phyloP scores from a whole-genome alignment of 2,329 filamentous ascomycete genomes.

The Claviceps sorghi region DNA sequence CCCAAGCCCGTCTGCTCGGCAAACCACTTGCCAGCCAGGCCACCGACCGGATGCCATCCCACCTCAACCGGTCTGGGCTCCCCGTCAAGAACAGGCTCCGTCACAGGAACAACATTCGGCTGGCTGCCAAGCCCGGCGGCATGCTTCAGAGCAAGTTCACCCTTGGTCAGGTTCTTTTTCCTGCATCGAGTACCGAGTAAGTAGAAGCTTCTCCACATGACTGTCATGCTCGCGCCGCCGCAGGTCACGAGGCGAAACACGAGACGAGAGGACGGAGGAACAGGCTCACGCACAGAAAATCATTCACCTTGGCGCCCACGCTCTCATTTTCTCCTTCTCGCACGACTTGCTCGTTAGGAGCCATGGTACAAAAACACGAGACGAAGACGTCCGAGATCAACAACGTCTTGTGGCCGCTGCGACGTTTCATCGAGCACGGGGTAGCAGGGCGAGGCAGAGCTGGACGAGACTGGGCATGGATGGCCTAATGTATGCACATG shows the following conservation, averaged over 20 bases:
- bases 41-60: conserved; percentile 44
- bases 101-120: conserved; percentile 19
- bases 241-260: neutral
- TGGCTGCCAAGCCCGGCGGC: conserved; percentile 17
- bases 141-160: conserved; percentile 22
- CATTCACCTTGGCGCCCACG: conserved; percentile 18
- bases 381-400: neutral
- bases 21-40: conserved; percentile 42
- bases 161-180: conserved; percentile 19
- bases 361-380: neutral
- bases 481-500: neutral
- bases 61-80: conserved; percentile 29
- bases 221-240: neutral
- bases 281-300: conserved; percentile 19
- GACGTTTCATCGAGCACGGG: neutral
- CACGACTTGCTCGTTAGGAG: neutral
- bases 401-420: neutral
- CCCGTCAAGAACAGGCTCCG: conserved; percentile 16
- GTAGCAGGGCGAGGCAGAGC: neutral
- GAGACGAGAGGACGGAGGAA: neutral
- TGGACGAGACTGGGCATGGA: neutral
- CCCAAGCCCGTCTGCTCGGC: conserved; percentile 40
- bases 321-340: conserved; percentile 8
- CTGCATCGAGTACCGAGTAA: conserved; percentile 6
- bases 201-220: conserved; percentile 3